These are phyloP conservation scores for Chlorella sorokiniana DNA, from an alignment of 139 green algal species.

Conservation along the genomic window DNA sequence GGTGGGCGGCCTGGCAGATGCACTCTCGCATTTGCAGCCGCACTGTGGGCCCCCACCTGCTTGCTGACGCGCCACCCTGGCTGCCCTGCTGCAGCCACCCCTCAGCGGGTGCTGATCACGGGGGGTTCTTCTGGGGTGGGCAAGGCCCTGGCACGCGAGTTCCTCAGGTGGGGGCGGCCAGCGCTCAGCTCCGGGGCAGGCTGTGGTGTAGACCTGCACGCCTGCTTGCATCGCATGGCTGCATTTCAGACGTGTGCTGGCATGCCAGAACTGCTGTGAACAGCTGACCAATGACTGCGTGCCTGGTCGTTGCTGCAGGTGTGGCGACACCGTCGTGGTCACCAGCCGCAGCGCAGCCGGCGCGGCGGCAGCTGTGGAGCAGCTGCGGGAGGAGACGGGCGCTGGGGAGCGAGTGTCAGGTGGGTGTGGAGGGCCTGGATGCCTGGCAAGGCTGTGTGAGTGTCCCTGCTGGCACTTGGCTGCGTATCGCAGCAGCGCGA, in stretches of 20 bases:
- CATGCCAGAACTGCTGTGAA: background rate
- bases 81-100: background rate
- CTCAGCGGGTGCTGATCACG: constrained; percentile 68
- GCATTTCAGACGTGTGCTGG: background rate
- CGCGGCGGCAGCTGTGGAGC: constrained; percentile 15
- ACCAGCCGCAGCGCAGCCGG: constrained; percentile 55
- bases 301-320: constrained; percentile 6
- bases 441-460: too few relatives aligned
- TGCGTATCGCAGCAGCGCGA: too few relatives aligned
- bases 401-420: background rate
- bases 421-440: background rate
- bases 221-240: background rate
- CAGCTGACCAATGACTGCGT: background rate
- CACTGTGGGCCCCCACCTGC: background rate
- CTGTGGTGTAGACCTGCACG: background rate
- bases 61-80: background rate
- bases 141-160: constrained; percentile 84
- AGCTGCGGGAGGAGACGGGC: constrained; percentile 47
- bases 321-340: constrained; percentile 74
- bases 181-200: too few relatives aligned
- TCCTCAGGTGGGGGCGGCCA: constrained; percentile 71
- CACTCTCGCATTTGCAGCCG: background rate
- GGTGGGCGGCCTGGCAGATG: background rate
- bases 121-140: constrained; percentile 74
- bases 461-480: too few relatives aligned